Percentiles rank a stretch among this genome's conserved stretches.
These are phyloP conservation scores for Paraphoma chrysanthemicola DNA, from an alignment of 2,329 filamentous ascomycete species.

Conservation along the genomic window DNA sequence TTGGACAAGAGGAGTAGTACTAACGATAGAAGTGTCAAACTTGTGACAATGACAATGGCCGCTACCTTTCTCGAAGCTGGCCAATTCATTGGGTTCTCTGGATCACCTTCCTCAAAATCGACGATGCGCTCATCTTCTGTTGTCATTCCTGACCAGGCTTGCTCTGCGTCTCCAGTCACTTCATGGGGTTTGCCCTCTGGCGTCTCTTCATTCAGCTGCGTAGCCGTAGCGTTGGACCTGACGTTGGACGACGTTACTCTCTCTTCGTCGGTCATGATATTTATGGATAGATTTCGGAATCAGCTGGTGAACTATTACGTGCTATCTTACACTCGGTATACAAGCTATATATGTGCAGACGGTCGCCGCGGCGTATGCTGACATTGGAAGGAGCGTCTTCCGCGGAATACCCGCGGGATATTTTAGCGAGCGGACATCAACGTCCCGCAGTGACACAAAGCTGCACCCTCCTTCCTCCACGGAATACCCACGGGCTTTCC, in stretches of 20 bases:
- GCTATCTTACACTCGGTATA: too few species aligned
- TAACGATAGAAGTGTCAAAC: constrained; percentile 12
- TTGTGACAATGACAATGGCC: constrained; percentile 6
- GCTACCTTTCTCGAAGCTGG: not conserved
- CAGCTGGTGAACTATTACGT: too few species aligned
- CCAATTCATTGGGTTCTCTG: constrained; percentile 18
- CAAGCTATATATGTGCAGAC: not conserved
- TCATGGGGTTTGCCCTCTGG: too few species aligned
- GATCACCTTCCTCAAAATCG: constrained; percentile 59
- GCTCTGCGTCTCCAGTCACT: too few species aligned
- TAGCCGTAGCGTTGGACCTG: not conserved
- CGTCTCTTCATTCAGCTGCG: too few species aligned
- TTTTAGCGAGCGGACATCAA: not conserved
- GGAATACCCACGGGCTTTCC: not conserved
- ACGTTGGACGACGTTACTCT: not conserved
- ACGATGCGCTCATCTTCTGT: constrained; percentile 56
- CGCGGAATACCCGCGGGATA: not conserved
- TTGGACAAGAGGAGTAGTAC: not conserved
- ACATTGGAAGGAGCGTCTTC: not conserved
- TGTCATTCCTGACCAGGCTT: not conserved
- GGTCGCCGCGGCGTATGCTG: not conserved
- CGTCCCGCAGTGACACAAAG: too few species aligned
- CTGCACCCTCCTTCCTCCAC: not conserved
- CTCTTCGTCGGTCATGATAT: not conserved
- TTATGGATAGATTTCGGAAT: not conserved